A percentile compares a stretch with the other conserved stretches of the same genome.
These are phyloP conservation scores for Kodamaea nitidulidarum DNA, from an alignment of 805 yeast species.

Conservation along the genomic window DNA sequence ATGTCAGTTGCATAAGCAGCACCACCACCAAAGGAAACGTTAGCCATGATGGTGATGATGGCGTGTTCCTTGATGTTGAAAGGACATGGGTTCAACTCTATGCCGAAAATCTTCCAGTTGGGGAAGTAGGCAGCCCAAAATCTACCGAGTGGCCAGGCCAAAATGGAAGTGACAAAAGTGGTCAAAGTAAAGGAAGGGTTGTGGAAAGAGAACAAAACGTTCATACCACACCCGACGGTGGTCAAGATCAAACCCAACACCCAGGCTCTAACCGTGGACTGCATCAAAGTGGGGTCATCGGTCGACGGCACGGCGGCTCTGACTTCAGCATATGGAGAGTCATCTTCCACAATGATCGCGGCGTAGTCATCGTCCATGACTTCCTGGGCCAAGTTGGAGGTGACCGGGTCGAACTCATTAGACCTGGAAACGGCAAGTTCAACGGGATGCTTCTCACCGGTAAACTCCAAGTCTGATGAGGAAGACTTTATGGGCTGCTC, in stretches of 20 bases:
- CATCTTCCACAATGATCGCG: conserved; percentile 38
- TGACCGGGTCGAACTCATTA: conserved; percentile 31
- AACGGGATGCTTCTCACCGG: conserved; percentile 4
- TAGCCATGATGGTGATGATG: conserved; percentile 51
- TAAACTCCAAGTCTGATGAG: conserved; percentile 6
- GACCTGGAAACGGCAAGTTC: conserved; percentile 15
- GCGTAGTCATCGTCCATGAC: conserved; percentile 33
- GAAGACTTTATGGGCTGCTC: conserved; percentile 3
- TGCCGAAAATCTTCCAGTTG: conserved; percentile 30
- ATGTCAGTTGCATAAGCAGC: conserved; percentile 59
- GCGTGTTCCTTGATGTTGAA: conserved; percentile 62
- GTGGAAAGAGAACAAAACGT: conserved; percentile 56
- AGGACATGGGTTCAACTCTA: conserved; percentile 54
- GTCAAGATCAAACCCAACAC: conserved; percentile 46
- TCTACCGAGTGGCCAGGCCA: conserved; percentile 59
- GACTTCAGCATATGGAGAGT: conserved; percentile 64
- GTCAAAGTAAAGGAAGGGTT: conserved; percentile 50
- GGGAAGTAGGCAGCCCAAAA: conserved; percentile 40
- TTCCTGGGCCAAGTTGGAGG: conserved; percentile 22
- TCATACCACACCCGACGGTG: conserved; percentile 55
- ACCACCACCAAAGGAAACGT: conserved; percentile 37
- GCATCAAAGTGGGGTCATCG: conserved; percentile 47
- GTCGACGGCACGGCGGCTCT: conserved; percentile 54
- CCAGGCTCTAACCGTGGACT: conserved; percentile 57
- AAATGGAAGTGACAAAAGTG: conserved; percentile 52